Base-by-base conservation (phyloP, 2,329 filamentous ascomycete genomes). In the Neonectria sp. region DNA sequence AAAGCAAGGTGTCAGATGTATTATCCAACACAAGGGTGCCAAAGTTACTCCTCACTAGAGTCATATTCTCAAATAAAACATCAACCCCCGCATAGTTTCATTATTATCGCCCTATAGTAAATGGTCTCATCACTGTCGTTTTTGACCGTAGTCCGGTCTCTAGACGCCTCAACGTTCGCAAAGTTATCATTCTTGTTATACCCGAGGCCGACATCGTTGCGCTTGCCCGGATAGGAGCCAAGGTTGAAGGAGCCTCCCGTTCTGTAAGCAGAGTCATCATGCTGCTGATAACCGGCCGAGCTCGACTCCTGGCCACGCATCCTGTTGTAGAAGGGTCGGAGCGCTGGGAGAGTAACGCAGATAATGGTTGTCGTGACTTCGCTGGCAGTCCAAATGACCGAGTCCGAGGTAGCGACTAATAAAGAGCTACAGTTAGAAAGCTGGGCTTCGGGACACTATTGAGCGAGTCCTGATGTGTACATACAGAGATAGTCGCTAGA, bases 111-210 rank as follows among this genome's bases (percentile, higher is more conserved):
- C 53, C 40, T 68, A 61, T 1, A 71, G 29, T 17, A 71, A n/a
- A 71, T 66, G 1, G 65, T 66, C 40, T 71, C 69, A 12, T 70
- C 69, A 45, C 68, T 70, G 11, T 64, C 69, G 15, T 70, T 71
- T 24, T 68, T 59, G 3, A 27, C 29, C 4, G 40, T 63, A 5
- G 35, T 52, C 5, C 46, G 55, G 51, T 31, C 48, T 43, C 52
- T 48, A 45, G 58, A 49, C 21, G 67, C 63, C 35, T 63, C 63
- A 3, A 60, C 51, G 3, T 31, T 57, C 17, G 56, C 51, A 17
- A 63, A 60, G 55, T 69, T 67, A 15, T 45, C 63, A 15, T 45
- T 67, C 8, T 63, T 60, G 17, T 59, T 49, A 5, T 53, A 46
- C 21, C 21, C 21, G 2, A 63, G 33, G 3, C 51, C 51, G 12